Evolutionary conservation across 345 rosid genomes (phyloP), one percentile per base, ranked within the genome.

Genomic region (Brassica cretica): DNA sequence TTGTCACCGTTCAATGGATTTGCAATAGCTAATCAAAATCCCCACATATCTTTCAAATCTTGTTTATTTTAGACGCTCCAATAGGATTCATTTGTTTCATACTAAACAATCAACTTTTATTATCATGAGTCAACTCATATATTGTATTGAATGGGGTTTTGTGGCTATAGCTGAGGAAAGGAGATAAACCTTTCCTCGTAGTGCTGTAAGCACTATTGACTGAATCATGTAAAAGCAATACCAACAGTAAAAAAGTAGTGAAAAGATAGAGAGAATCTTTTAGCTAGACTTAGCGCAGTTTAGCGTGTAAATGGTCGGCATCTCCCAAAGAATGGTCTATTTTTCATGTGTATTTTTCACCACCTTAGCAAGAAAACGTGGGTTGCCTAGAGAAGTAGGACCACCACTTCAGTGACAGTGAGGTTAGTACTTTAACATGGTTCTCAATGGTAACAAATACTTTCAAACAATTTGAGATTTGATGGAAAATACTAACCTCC

Each of bases 401-500:
- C 79, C 63, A 60, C 79, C 62, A 61, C 68, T 44, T 29, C 19
- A 62, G 63, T 76, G 63, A 61, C 18, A 62, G 68, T 76, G 63
- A 61, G 15, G 51, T 41, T 76, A 59, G 51, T 44, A 60, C 39
- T 78, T 59, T 71, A 15, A 39, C 72, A 71, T 64, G 65, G n/a
- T 76, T 64, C 33, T 51, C 68, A 60, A 3, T 59, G 68, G 73
- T 35, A 72, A 67, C 64, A 78, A 12, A 44, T 7, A 60, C 64
- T 46, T 72, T 61, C 39, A 63, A 32, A 62, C 70, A 60, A 72
- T 44, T 58, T 29, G 19, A 77, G 15, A 71, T 8, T 25, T 59
- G 68, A 53, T 60, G 56, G 74, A 78, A 73, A 67, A 7, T n/a
- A 73, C 59, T 67, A 78, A 78, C 67, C 29, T 78, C 81, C 81